Evolutionary conservation across 352 stramenopile species (phyloP), one percentile per base, ranked within the genome.

Genomic region (Globisporangium cylindrosporum): DNA sequence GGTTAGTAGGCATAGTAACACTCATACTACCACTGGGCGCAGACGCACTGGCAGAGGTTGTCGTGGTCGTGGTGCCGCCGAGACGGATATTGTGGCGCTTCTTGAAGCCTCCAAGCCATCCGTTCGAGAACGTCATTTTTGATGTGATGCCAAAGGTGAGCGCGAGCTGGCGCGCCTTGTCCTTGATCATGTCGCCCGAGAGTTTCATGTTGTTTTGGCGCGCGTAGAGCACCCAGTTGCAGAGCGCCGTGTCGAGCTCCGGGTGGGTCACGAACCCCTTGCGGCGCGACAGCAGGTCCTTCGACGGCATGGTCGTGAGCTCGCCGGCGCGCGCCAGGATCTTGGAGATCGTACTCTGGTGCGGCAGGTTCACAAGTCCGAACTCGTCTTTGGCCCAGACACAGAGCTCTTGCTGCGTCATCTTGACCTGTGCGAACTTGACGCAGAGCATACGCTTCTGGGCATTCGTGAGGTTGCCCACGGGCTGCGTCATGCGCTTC

Each of bases 271-370:
- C 73, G 57, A 84, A 68, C 12, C 81, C 74, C 59, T 79, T 74
- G 22, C 78, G 70, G 10, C 78, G 66, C 41, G 74, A 68, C 20
- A 72, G 68, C 27, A 87, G 71, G 25, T 85, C 78, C n/a, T 73
- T 68, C 36, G 77, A 73, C 36, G 74, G 73, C 79, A 81, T 88
- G 61, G 76, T 77, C 53, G 75, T 85, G 22, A 87, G 71, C 64
- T 87, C 79, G 24, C 70, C 62, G 4, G 75, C 57, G 34, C 77
- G 77, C 54, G 77, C 73, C 36, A 89, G 68, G 62, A 89, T 89
- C 66, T 86, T 88, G 63, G 79, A 88, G 72, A 89, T 89, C 12
- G 81, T 89, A 27, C 76, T 82, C 69, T 89, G 81, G 46, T 83
- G 77, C 66, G 81, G 81, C 66, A 84, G 57, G 49, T 89, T 81